Evolutionary conservation across 805 yeast species (phyloP).

Genomic region (Saccharomyces jurei): DNA sequence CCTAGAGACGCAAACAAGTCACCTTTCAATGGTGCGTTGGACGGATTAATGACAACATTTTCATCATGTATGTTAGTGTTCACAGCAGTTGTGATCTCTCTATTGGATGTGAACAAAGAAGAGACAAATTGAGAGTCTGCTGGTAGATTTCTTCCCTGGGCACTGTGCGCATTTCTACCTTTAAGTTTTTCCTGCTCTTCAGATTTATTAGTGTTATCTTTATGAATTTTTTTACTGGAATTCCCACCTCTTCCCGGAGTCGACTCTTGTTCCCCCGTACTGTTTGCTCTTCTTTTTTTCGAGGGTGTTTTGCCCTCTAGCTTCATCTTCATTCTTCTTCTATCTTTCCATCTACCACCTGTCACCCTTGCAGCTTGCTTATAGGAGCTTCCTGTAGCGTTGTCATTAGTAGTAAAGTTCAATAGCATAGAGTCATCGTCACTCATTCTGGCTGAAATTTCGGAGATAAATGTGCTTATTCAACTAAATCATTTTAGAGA

Average conservation of each 20-base stretch:
- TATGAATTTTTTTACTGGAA: background rate
- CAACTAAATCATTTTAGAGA: background rate
- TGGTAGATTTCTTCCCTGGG: background rate
- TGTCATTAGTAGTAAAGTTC: conserved; percentile 53
- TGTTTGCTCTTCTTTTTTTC: conserved; percentile 5
- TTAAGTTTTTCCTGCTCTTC: background rate
- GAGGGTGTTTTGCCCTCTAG: conserved; percentile 37
- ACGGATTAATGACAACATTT: conserved; percentile 38
- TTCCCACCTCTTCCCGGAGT: background rate
- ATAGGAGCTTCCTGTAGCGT: conserved; percentile 16
- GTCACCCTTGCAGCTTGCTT: conserved; percentile 36
- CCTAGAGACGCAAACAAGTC: conserved; percentile 71
- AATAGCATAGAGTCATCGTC: conserved; percentile 44
- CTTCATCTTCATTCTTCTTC: conserved; percentile 51
- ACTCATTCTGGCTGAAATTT: conserved; percentile 13
- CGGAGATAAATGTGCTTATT: background rate
- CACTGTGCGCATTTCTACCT: background rate
- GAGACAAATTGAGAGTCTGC: conserved; percentile 55
- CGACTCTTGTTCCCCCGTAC: background rate
- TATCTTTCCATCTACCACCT: conserved; percentile 80
- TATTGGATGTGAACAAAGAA: conserved; percentile 71
- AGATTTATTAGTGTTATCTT: background rate
- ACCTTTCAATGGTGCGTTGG: conserved; percentile 73
- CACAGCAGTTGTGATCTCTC: conserved; percentile 36
- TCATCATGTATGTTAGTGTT: conserved; percentile 34